These are phyloP conservation scores for Phaeosphaeria sp. DNA, from an alignment of 2,329 filamentous ascomycete species.

Conservation along the genomic window DNA sequence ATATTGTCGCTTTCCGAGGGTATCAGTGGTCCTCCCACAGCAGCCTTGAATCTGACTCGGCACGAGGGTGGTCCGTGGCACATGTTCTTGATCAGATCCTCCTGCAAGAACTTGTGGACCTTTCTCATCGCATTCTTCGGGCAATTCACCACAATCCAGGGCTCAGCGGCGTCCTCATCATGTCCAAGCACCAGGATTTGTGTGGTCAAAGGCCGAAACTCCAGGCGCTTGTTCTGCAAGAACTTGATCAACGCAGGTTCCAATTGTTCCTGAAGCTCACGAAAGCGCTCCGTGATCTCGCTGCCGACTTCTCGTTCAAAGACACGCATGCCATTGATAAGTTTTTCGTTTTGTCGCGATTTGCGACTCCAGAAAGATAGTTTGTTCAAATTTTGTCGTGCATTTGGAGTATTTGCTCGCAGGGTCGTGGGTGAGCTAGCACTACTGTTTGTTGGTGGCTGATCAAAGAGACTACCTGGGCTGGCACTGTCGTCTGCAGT, in stretches of 20 bases:
- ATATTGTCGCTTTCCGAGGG: not conserved
- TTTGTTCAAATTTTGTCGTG: not conserved
- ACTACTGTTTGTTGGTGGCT: too few relatives aligned
- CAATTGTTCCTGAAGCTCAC: not conserved
- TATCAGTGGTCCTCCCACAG: constrained; percentile 4
- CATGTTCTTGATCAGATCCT: not conserved
- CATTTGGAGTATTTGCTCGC: not conserved
- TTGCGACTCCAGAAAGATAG: too few relatives aligned
- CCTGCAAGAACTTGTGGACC: constrained; percentile 7
- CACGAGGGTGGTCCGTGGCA: constrained; percentile 4
- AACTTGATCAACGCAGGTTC: constrained; percentile 2
- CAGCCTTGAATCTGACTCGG: constrained; percentile 5
- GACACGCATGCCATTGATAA: not conserved
- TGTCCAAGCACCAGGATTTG: constrained; percentile 5
- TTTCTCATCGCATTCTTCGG: not conserved
- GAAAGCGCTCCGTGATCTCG: not conserved
- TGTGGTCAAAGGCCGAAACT: not conserved
- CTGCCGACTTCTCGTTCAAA: not conserved
- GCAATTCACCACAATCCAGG: constrained; percentile 13
- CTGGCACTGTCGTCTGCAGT: too few relatives aligned
- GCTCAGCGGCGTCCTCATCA: not conserved
- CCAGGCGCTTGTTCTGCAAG: constrained; percentile 2
- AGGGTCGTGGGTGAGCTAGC: too few relatives aligned
- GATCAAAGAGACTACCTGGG: too few relatives aligned
- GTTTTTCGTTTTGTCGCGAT: not conserved